These are phyloP conservation scores for Fagopyrum homotropicum DNA, from an alignment of 148 eudicot species.

Conservation along the genomic window DNA sequence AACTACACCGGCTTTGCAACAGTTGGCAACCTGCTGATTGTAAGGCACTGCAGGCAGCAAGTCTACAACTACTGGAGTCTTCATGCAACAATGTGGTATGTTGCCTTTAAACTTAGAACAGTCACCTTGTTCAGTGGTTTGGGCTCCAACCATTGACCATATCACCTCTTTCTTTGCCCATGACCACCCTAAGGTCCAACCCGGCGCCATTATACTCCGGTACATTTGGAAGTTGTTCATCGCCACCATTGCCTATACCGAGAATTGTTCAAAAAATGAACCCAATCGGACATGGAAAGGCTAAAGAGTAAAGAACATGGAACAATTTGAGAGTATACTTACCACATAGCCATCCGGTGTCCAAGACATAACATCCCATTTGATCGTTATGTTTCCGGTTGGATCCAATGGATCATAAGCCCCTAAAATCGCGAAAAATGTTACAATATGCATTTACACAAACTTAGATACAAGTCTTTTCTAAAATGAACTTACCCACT, in stretches of 20 bases:
- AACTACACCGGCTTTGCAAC: slow-evolving; percentile 64
- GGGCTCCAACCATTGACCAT: slow-evolving; percentile 64
- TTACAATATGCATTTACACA: background rate
- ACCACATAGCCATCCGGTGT: slow-evolving; percentile 64
- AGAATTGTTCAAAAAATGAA: background rate
- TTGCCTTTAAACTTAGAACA: slow-evolving; percentile 56
- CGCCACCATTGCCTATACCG: slow-evolving; percentile 46
- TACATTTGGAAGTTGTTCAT: slow-evolving; percentile 67
- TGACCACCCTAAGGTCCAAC: slow-evolving; percentile 66
- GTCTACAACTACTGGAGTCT: slow-evolving; percentile 50
- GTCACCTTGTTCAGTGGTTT: slow-evolving; percentile 66
- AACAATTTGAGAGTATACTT: background rate
- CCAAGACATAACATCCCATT: slow-evolving; percentile 63
- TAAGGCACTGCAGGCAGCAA: slow-evolving; percentile 57
- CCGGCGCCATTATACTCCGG: slow-evolving; percentile 50
- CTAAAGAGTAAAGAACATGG: background rate
- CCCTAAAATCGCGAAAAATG: slow-evolving; percentile 17
- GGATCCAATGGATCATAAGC: slow-evolving; percentile 69
- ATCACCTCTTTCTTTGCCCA: slow-evolving; percentile 68
- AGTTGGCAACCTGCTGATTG: slow-evolving; percentile 56
- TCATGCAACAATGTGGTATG: slow-evolving; percentile 54
- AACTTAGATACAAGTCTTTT: background rate
- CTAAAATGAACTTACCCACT: background rate
- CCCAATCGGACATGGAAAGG: too few species aligned
- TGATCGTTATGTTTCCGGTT: slow-evolving; percentile 53